Evolutionary conservation across 192 early-diverging fungal species (phyloP).

Genomic region (Coemansia sp.): DNA sequence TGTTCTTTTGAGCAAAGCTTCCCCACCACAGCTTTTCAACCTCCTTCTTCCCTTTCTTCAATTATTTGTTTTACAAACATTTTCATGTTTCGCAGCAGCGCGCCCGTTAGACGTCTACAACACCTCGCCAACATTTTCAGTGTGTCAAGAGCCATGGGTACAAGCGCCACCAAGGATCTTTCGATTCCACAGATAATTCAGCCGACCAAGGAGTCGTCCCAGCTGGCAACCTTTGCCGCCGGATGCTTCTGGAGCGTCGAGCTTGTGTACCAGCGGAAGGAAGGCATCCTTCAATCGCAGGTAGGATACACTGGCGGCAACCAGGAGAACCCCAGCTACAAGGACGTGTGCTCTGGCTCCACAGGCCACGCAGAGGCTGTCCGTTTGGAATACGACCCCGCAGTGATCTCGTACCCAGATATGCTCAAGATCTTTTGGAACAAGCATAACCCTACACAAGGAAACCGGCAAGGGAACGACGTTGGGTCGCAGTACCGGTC

Average conservation of each 20-base stretch:
- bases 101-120: constrained; percentile 19
- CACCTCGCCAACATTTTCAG: constrained; percentile 15
- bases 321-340: constrained; percentile 39
- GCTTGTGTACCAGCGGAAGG: constrained; percentile 50
- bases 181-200: constrained; percentile 33
- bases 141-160: constrained; percentile 18
- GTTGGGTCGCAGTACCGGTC: constrained; percentile 86
- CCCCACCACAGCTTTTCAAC: no score
- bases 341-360: constrained; percentile 59
- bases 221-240: constrained; percentile 82
- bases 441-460: constrained; percentile 85
- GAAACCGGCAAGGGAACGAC: constrained; percentile 85
- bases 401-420: constrained; percentile 69
- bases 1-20: no score
- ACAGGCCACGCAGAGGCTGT: constrained; percentile 87
- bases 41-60: neutral
- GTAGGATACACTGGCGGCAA: constrained; percentile 73
- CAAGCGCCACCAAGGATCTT: constrained; percentile 17
- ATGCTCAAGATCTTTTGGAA: constrained; percentile 84
- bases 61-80: neutral
- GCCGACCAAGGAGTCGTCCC: constrained; percentile 18
- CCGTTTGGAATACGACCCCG: constrained; percentile 74
- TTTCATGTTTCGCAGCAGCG: constrained; percentile 14
- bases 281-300: constrained; percentile 55
- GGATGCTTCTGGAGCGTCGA: constrained; percentile 91